Evolutionary conservation across 768 basidiomycete genomes (phyloP), one percentile per base, ranked within the genome.

Genomic region (Trametes sanguinea): DNA sequence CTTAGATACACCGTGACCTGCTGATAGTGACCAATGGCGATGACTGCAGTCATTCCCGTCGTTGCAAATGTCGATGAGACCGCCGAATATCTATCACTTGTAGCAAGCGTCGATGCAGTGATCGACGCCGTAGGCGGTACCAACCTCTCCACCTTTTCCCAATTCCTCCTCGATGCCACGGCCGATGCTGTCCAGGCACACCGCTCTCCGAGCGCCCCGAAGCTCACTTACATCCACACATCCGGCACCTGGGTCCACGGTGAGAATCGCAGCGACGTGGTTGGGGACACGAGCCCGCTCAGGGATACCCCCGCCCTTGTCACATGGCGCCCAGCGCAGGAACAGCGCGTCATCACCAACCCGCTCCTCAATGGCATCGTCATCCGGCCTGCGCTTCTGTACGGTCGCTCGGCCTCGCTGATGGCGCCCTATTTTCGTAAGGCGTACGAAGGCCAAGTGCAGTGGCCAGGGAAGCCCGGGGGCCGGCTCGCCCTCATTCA

Each of bases 211-310:
- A 65, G 66, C 42, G 71, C 76, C 0, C 73, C 79, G 3, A 78
- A 80, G 64, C 69, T 80, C 33, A 70, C 76, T 0, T 83, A 76
- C 67, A 79, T 83, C 62, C 78, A 78, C 66, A 77, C 76, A 11
- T 80, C 78, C 0, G 81, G 81, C 9, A 73, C 76, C 0, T 82
- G 80, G 81, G 73, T 78, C 8, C 76, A 79, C 62, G 74, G 76
- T 27, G 77, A 81, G 42, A 69, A 71, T 66, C 73, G 75, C 47
- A 66, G 44, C 0, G 68, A 71, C 2, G 59, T 73, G 62, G 67
- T 75, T 47, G 71, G 72, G 6, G 78, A 79, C 65, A 75, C 73
- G 5, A 74, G 74, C 10, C 72, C 77, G n/a, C 61, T 72, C 56
- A 52, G 53, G 2, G 61, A 47, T 22, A 69, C 75, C 51, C 61